Conservation (phyloP, 257 asterid genomes). For the Capsicum rhomboideum region DNA sequence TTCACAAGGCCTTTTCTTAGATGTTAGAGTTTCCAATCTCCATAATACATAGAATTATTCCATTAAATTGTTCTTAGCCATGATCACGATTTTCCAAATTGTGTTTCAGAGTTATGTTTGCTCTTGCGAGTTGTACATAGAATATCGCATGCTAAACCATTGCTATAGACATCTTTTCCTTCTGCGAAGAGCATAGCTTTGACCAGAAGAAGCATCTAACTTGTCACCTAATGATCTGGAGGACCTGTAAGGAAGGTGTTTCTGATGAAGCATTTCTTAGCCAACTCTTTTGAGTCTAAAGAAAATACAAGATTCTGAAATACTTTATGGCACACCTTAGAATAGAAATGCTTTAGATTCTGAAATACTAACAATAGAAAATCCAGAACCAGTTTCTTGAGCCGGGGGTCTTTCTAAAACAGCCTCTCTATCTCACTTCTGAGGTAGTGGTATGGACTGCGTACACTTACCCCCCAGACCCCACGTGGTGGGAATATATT, state of each 20-base stretch:
- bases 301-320: not conserved
- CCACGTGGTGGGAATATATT: too few species aligned
- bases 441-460: too few species aligned
- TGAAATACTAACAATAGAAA: too few species aligned
- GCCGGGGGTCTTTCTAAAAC: too few species aligned
- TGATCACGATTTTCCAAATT: not conserved
- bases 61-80: not conserved
- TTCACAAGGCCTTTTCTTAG: not conserved
- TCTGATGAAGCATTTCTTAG: conserved; percentile 17
- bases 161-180: not conserved
- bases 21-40: not conserved
- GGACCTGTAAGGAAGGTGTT: not conserved
- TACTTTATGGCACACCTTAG: too few species aligned
- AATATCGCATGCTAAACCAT: not conserved
- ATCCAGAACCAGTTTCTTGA: too few species aligned
- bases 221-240: conserved; percentile 14
- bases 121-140: not conserved
- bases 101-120: not conserved
- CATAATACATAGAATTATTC: not conserved
- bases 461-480: too few species aligned
- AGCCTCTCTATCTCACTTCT: too few species aligned
- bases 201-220: not conserved
- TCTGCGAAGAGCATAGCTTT: not conserved
- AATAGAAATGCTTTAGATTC: too few species aligned
- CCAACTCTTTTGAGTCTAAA: conserved; percentile 4